Base-by-base conservation (phyloP, 768 basidiomycete species). In the Tulasnella sp. region DNA sequence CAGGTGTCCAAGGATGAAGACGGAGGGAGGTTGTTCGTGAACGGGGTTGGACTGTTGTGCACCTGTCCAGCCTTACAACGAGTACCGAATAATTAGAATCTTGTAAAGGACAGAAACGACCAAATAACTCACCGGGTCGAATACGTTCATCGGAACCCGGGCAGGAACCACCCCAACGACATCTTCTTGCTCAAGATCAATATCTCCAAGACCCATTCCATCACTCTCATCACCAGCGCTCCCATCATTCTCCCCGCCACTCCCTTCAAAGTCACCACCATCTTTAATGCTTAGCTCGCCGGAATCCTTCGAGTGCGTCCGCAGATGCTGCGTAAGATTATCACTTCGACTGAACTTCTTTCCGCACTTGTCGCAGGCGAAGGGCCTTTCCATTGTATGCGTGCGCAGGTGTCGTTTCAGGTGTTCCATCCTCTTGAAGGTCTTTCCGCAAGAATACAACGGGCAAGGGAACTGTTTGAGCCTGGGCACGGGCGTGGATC, bases 381-480 rank as follows among this genome's bases (percentile, higher is more conserved):
- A 96, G 0, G 95, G 94, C 49, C 91, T 85, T 82, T 96, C 94
- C 88, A 93, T 88, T 36, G 94, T 96, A 81, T 97, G 95, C 11
- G 94, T 94, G 77, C 93, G 87, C 38, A 95, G 83, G 82, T 97
- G 95, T 64, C 94, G 84, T 83, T 93, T 93, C 79, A 96, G 87
- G 81, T 97, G 94, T 81, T 97, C 95, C 88, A 92, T 91, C 14
- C 95, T 89, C 86, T 94, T 96, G 88, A 96, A 97, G 79, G 91
- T 84, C 78, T 92, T 86, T 3, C 92, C 89, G 81, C 95, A 97
- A 17, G 92, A 92, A 82, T 88, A 90, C 1, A 94, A 86, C 25
- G 93, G 93, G 83, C 95, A 97, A 70, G 90, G 87, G 80, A 90
- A 96, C 3, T 89, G 89, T 72, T 81, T 81, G 25, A 36, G 69